phyloP scores from a whole-genome alignment of 306 rosid genomes.

The Pyrus betulifolia region DNA sequence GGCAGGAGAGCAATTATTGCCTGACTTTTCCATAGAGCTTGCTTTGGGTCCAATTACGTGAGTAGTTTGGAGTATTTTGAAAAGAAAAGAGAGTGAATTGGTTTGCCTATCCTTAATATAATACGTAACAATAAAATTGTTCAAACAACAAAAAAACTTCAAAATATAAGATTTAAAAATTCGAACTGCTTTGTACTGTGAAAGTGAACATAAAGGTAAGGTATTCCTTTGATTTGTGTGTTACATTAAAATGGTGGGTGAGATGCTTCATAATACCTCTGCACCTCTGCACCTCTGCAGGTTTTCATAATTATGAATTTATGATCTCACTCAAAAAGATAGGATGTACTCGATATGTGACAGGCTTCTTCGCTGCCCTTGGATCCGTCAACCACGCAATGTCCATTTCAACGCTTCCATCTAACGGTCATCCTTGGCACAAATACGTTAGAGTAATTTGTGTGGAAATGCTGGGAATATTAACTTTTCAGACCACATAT shows the following conservation, averaged over 20 bases:
- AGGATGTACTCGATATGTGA: neutral
- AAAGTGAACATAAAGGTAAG: neutral
- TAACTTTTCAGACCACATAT: too few species aligned
- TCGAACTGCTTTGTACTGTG: neutral
- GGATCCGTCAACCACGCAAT: neutral
- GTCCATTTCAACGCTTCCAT: neutral
- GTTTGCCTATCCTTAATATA: too few species aligned
- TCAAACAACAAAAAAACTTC: neutral
- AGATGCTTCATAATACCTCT: neutral
- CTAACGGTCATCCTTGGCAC: neutral
- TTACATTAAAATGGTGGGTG: neutral
- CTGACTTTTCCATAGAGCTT: too few species aligned
- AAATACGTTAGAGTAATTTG: too few species aligned
- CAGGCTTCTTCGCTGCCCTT: neutral
- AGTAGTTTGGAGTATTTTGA: too few species aligned
- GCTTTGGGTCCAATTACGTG: too few species aligned
- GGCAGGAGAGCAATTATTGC: too few species aligned
- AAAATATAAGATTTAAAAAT: too few species aligned
- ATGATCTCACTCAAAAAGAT: neutral
- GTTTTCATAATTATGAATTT: neutral
- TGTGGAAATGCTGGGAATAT: neutral
- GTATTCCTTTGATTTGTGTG: neutral
- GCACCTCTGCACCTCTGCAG: neutral
- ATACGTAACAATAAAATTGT: too few species aligned
- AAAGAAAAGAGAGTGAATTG: accelerated